Base-by-base conservation (phyloP, 495 filamentous ascomycete species). In the Aspergillus funiculosus region DNA sequence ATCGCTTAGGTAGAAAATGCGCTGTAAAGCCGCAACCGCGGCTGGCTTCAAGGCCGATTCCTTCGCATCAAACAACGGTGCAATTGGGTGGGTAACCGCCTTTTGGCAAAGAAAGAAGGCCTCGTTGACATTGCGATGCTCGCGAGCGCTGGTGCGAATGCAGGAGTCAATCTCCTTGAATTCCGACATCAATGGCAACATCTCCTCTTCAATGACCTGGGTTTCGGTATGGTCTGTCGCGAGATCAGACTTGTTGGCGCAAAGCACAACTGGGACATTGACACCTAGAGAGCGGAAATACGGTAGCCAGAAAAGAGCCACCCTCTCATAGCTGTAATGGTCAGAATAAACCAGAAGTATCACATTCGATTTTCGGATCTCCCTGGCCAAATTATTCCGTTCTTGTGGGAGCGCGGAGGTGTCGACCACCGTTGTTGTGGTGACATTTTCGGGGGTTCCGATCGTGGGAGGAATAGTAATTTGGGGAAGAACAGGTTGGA, bases 81-180 rank as follows among this genome's bases (percentile, higher is more conserved):
- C 92, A 54, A 98, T 94, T 5, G 92, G 92, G 61, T 97, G 89
- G 5, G 89, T 96, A 49, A 98, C 90, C n/a, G 92, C 92, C 58
- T 95, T 95, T 57, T 97, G 91, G 61, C 94, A 97, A 19, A 98
- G 78, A 59, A 94, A 95, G 64, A 98, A 95, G 14, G 88, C 87
- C 66, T 98, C 91, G 56, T 95, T 94, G 50, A 97, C 84, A 67
- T 98, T 98, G 46, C 85, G 82, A 54, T 95, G 86, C 59, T 98
- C 90, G 51, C 89, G 81, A 17, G 94, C 92, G 62, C 91, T 97
- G 1, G 90, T 87, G 37, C 92, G 79, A 60, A 98, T 95, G 63
- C 92, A 96, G 1, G 89, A 94, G 57, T 98, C 92, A 36, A 98
- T 95, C 66, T 98, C 92, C 61, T 95, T 92, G 73, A 97, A 98